phyloP scores from a whole-genome alignment of 352 stramenopile genomes.

The Globisporangium lucens region DNA sequence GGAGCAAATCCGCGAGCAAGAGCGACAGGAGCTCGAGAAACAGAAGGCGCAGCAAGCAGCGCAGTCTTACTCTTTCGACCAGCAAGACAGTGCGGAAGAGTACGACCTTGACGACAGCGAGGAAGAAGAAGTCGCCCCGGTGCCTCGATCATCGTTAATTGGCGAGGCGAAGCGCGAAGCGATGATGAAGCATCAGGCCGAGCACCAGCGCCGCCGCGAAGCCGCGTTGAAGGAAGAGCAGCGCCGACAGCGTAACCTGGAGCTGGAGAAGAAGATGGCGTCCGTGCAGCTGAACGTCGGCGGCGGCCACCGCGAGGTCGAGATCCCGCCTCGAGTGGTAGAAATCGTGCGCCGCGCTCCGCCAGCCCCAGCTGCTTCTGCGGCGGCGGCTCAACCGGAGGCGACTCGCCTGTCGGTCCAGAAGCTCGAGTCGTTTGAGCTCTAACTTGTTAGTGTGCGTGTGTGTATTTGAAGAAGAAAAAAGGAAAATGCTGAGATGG shows the following conservation, averaged over 20 bases:
- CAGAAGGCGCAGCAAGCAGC: conserved; percentile 25
- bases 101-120: conserved; percentile 30
- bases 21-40: conserved; percentile 19
- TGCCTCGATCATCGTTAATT: conserved; percentile 56
- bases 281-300: conserved; percentile 3
- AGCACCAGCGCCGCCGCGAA: conserved; percentile 63
- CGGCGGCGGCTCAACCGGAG: neutral
- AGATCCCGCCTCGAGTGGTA: conserved; percentile 14
- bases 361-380: neutral
- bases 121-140: conserved; percentile 27
- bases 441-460: no score
- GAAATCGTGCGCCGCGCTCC: conserved; percentile 32
- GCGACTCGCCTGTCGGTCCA: neutral
- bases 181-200: conserved; percentile 58
- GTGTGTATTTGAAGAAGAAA: no score
- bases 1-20: conserved; percentile 29
- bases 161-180: conserved; percentile 65
- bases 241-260: conserved; percentile 30
- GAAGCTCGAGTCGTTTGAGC: neutral
- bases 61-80: neutral
- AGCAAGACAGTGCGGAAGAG: conserved; percentile 30
- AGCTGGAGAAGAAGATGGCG: conserved; percentile 26
- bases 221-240: conserved; percentile 56
- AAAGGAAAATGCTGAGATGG: no score
- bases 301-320: neutral